Evolutionary conservation across 805 yeast species (phyloP), one percentile per base, ranked within the genome.

Genomic region (Saccharomyces mikatae): DNA sequence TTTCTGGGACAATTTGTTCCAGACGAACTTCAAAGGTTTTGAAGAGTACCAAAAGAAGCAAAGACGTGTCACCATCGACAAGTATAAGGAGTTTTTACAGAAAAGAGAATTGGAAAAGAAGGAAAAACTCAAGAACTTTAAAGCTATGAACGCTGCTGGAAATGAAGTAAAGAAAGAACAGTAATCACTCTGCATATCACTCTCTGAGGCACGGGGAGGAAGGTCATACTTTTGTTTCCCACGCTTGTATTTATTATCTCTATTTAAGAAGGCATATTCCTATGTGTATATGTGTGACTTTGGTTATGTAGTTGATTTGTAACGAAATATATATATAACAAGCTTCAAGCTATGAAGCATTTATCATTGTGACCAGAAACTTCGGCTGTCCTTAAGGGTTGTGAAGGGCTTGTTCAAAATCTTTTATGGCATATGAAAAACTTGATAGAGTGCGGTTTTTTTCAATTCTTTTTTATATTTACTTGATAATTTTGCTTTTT

Each of bases 1-100:
- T 1, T 83, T 89, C 66, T 94, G 99, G 99, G 99, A 94, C 71
- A 73, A 73, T 51, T 58, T 84, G 50, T 78, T 80, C 54, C 80
- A 82, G 53, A 89, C 98, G 1, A 83, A 84, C 64, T 91, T 85
- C 72, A 76, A 81, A 67, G 80, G 80, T 26, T 73, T 83, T 51
- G 84, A 84, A 58, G 79, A 79, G 54, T 50, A 52, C 46, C 28
- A 55, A 51, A 47, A 79, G 51, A 71, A 82, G 60, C 91, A 87
- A 71, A 76, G 81, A 64, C 78, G 80, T 62, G 80, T 87, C 52
- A 84, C 92, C 10, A 77, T 86, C 62, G 80, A 74, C 46, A 84
- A 80, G 70, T 86, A 86, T 69, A 79, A 76, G 62, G 78, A 80
- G 59, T 86, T 85, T 59, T 65, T 76, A 52, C 59, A 58, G n/a